Conservation (phyloP, 345 rosid species). For the Gossypium mustelinum region DNA sequence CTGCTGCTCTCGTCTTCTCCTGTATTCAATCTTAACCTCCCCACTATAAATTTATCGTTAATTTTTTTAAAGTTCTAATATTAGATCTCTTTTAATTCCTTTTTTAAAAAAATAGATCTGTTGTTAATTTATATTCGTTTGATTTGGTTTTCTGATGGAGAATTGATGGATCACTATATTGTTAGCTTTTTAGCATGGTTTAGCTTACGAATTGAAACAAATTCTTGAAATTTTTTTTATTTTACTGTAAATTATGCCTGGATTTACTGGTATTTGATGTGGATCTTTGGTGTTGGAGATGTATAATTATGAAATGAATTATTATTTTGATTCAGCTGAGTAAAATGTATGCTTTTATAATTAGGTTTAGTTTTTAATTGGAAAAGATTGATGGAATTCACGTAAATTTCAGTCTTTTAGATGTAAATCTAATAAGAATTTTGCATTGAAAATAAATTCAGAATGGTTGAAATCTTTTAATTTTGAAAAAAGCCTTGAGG, state of each 20-base stretch:
- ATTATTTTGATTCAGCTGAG: neutral
- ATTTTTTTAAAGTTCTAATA: neutral
- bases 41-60: neutral
- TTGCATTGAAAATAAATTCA: neutral
- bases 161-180: neutral
- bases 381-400: neutral
- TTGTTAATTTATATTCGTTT: neutral
- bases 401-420: neutral
- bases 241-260: neutral
- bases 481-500: too few relatives aligned
- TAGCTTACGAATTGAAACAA: neutral
- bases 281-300: neutral
- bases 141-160: neutral
- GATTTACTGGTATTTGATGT: neutral
- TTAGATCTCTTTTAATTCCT: neutral
- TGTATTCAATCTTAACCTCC: slow-evolving; percentile 30
- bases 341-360: neutral
- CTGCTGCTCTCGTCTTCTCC: slow-evolving; percentile 72
- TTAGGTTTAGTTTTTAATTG: too few relatives aligned
- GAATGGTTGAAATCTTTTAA: neutral
- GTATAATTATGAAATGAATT: neutral
- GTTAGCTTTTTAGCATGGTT: neutral
- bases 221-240: neutral
- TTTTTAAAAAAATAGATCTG: neutral
- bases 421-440: neutral